phyloP scores from a whole-genome alignment of 106 monocot genomes.

The Triglochin maritima region DNA sequence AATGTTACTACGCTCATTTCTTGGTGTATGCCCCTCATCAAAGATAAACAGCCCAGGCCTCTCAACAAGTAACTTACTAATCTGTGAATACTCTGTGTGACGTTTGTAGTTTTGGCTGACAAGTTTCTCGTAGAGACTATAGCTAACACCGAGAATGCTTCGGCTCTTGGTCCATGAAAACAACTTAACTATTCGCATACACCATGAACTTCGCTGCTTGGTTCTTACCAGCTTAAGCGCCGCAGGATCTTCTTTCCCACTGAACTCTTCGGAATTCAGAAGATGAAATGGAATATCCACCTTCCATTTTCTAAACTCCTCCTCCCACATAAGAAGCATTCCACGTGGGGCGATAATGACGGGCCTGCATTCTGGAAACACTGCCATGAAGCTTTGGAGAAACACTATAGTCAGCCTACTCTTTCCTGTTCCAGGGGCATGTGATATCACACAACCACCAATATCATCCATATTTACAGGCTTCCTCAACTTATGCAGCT shows the following conservation, averaged over 20 bases:
- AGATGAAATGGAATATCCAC: constrained; percentile 44
- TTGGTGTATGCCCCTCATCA: constrained; percentile 80
- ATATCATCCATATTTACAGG: neutral
- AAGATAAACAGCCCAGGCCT: constrained; percentile 51
- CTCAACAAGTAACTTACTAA: constrained; percentile 28
- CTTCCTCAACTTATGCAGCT: constrained; percentile 21
- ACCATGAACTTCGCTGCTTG: neutral
- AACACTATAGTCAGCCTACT: constrained; percentile 50
- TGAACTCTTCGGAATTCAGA: constrained; percentile 29
- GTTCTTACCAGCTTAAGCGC: constrained; percentile 9
- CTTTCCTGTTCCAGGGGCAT: constrained; percentile 92
- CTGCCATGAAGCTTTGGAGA: constrained; percentile 45
- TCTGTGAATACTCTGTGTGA: neutral
- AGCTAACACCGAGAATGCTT: constrained; percentile 57
- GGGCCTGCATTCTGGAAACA: constrained; percentile 50
- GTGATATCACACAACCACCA: constrained; percentile 63
- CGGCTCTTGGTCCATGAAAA: constrained; percentile 36
- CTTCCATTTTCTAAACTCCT: constrained; percentile 53
- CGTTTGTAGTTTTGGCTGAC: constrained; percentile 3
- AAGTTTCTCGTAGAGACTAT: constrained; percentile 39
- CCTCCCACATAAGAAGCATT: constrained; percentile 56
- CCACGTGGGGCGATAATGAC: constrained; percentile 51
- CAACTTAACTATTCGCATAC: constrained; percentile 29
- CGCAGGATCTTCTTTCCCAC: constrained; percentile 29
- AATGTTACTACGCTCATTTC: constrained; percentile 41